Conservation (phyloP, 768 basidiomycete genomes). For the Tephrocybe rancida region DNA sequence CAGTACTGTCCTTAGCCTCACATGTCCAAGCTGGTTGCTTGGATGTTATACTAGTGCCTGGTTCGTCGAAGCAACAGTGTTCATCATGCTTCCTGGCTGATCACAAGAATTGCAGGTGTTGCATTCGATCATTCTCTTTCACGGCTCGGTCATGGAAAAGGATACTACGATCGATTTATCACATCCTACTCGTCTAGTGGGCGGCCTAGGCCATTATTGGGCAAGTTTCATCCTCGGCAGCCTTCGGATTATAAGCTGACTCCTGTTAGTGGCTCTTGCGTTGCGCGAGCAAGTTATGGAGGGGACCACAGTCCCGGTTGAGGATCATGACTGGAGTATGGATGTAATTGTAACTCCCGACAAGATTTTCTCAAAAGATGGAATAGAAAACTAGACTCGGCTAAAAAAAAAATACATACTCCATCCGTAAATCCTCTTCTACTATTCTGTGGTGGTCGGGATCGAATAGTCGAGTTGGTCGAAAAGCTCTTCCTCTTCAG, state of each 20-base stretch:
- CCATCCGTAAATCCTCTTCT: too few relatives aligned
- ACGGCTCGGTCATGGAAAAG: slow-evolving; percentile 82
- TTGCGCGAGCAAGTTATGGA: slow-evolving; percentile 65
- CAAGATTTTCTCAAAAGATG: slow-evolving; percentile 20
- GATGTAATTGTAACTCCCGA: slow-evolving; percentile 58
- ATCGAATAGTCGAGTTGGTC: neutral
- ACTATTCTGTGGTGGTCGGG: too few relatives aligned
- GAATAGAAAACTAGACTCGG: too few relatives aligned
- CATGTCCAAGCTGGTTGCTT: slow-evolving; percentile 41
- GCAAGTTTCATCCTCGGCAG: slow-evolving; percentile 36
- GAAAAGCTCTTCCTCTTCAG: slow-evolving; percentile 24
- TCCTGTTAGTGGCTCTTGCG: slow-evolving; percentile 59
- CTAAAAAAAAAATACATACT: too few relatives aligned
- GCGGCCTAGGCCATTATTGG: slow-evolving; percentile 54
- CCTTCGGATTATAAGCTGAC: slow-evolving; percentile 8
- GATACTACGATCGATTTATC: slow-evolving; percentile 81
- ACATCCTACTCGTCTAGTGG: slow-evolving; percentile 49
- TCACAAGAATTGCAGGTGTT: slow-evolving; percentile 46
- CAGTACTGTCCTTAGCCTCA: slow-evolving; percentile 28
- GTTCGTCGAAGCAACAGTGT: slow-evolving; percentile 32
- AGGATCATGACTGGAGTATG: slow-evolving; percentile 63
- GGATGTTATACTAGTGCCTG: slow-evolving; percentile 71
- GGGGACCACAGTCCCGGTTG: slow-evolving; percentile 52
- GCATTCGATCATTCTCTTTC: slow-evolving; percentile 72
- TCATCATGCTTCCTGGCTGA: neutral